A percentile compares a stretch with the other conserved stretches of the same genome.
Conservation (phyloP, 2,329 filamentous ascomycete species). For the Trichoderma lentiforme region DNA sequence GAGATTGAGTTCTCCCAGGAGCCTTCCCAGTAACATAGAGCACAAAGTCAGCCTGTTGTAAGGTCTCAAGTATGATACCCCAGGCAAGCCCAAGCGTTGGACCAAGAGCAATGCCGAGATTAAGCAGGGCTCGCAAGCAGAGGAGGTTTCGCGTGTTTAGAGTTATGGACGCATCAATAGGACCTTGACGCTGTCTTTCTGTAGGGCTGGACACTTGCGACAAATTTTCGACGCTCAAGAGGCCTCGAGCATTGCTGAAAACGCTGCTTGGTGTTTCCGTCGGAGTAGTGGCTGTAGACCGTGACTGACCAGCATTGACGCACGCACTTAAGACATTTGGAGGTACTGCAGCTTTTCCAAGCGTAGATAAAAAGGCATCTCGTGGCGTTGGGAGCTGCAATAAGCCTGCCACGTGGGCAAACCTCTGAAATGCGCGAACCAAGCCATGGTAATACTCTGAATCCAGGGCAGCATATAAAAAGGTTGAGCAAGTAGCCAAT, state of each 20-base stretch:
- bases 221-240: conserved; percentile 71
- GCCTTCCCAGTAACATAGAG: conserved; percentile 62
- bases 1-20: conserved; percentile 49
- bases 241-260: conserved; percentile 66
- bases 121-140: conserved; percentile 86
- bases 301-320: conserved; percentile 47
- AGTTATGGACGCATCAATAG: conserved; percentile 54
- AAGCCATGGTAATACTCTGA: conserved; percentile 90
- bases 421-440: conserved; percentile 89
- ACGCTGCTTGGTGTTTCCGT: conserved; percentile 54
- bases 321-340: conserved; percentile 68
- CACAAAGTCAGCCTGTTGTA: conserved; percentile 90
- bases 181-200: conserved; percentile 59
- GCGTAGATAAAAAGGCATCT: conserved; percentile 90
- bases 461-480: conserved; percentile 86
- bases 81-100: conserved; percentile 82
- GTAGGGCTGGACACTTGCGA: conserved; percentile 53
- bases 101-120: conserved; percentile 89
- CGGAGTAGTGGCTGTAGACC: conserved; percentile 43
- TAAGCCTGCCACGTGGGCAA: conserved; percentile 90
- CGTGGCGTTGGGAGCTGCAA: conserved; percentile 79
- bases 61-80: conserved; percentile 85
- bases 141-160: conserved; percentile 87
- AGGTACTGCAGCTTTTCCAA: conserved; percentile 90
- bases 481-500: conserved; percentile 91